These are phyloP conservation scores for Astrothelium macrocarpum DNA, from an alignment of 495 filamentous ascomycete species.

Conservation along the genomic window DNA sequence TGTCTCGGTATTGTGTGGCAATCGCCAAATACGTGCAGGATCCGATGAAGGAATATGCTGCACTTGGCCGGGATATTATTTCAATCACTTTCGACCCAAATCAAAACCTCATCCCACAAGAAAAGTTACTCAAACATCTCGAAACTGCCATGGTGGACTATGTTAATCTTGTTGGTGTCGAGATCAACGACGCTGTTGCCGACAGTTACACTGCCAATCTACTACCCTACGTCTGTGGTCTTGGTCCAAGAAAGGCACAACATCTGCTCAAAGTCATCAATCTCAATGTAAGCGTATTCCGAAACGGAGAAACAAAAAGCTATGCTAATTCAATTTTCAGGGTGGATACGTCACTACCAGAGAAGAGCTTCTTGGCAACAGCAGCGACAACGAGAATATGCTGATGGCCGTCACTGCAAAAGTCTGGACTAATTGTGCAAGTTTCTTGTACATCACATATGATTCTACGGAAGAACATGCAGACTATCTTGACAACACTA, in stretches of 20 bases:
- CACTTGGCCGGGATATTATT: slow-evolving; percentile 74
- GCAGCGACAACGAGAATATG: slow-evolving; percentile 53
- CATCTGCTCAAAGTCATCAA: slow-evolving; percentile 84
- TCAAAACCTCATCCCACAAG: slow-evolving; percentile 76
- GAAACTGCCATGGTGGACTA: slow-evolving; percentile 95
- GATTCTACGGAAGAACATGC: slow-evolving; percentile 66
- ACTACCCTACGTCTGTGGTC: slow-evolving; percentile 81
- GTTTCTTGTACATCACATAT: slow-evolving; percentile 83
- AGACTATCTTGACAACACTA: slow-evolving; percentile 90
- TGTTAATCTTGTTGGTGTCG: slow-evolving; percentile 91
- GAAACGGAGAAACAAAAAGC: neutral
- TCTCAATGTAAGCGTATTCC: slow-evolving; percentile 41
- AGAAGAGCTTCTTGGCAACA: slow-evolving; percentile 75
- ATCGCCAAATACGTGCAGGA: slow-evolving; percentile 86
- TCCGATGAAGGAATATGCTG: slow-evolving; percentile 90
- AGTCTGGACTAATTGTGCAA: slow-evolving; percentile 93
- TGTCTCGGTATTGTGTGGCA: slow-evolving; percentile 80
- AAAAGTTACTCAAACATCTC: slow-evolving; percentile 72
- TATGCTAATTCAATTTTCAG: slow-evolving; percentile 9
- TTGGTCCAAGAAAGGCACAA: slow-evolving; percentile 86
- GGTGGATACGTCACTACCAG: slow-evolving; percentile 74
- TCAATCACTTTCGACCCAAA: slow-evolving; percentile 81
- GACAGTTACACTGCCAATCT: slow-evolving; percentile 74
- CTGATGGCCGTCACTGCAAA: slow-evolving; percentile 73
- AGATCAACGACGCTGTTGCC: slow-evolving; percentile 80